These are phyloP conservation scores for Hypoxylon trugodes DNA, from an alignment of 495 filamentous ascomycete genomes.

Conservation along the genomic window DNA sequence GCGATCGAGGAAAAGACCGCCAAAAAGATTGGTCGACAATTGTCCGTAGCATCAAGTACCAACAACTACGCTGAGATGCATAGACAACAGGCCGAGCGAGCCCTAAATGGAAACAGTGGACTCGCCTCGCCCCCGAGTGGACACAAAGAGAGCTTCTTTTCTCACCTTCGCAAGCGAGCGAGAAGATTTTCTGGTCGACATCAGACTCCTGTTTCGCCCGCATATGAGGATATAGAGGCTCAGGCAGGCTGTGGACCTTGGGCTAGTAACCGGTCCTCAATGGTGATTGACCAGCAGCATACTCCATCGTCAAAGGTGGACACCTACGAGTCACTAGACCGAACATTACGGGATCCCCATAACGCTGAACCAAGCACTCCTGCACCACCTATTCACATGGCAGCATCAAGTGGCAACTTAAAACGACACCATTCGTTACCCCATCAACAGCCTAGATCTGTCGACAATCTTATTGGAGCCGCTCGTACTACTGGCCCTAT, in stretches of 20 bases:
- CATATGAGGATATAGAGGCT: conserved; percentile 78
- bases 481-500: conserved; percentile 67
- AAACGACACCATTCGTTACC: conserved; percentile 81
- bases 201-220: conserved; percentile 76
- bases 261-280: conserved; percentile 82
- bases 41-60: conserved; percentile 93
- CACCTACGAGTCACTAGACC: conserved; percentile 76
- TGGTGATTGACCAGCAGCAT: conserved; percentile 75
- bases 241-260: conserved; percentile 91
- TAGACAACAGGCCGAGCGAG: conserved; percentile 89
- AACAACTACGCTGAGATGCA: conserved; percentile 89
- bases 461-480: conserved; percentile 67
- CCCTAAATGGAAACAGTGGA: conserved; percentile 81
- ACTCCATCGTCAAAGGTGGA: conserved; percentile 65
- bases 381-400: conserved; percentile 60
- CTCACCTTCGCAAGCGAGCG: conserved; percentile 93
- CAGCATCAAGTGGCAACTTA: conserved; percentile 61
- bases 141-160: conserved; percentile 96
- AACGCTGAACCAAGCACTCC: conserved; percentile 67
- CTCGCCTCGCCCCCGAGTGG: conserved; percentile 69
- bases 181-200: conserved; percentile 91
- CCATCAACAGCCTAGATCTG: conserved; percentile 69
- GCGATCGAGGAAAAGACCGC: conserved; percentile 71
- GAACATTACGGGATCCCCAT: conserved; percentile 76
- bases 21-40: conserved; percentile 95